Evolutionary conservation across 352 stramenopile genomes (phyloP), one percentile per base, ranked within the genome.

Genomic region (Phytophthora uliginosa): DNA sequence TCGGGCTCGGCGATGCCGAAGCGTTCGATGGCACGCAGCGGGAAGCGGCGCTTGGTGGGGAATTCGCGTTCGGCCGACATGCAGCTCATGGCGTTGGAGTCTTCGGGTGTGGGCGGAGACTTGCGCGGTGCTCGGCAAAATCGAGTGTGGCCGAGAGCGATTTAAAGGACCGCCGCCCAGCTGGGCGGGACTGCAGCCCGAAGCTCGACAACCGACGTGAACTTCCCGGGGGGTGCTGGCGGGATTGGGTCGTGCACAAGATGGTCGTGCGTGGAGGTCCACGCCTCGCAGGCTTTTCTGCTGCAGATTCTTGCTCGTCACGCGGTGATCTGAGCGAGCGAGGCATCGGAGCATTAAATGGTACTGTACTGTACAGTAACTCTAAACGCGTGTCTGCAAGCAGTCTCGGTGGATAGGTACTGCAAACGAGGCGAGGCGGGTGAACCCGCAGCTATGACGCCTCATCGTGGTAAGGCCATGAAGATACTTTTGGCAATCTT

Each of bases 1-100:
- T 80, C 47, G 2, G 79, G 69, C 0, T 77, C 73, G 5, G 78
- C 38, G 8, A 80, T 74, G 18, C 82, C 66, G 47, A 73, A 66
- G 51, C 82, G 78, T 58, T 88, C 80, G 47, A 82, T 74, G 2
- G 63, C 72, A 22, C 82, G 82, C 33, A 88, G 62, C 13, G 60
- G 56, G 38, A 79, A 70, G 28, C 74, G 74, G 38, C 62, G 72
- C 36, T 79, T 79, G 20, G 54, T 63, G 20, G 52, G 33, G 24
- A 40, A 38, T 15, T 18, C 34, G 33, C 24, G 59, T 62, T 69
- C 47, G 50, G 33, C 69, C 20, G 69, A 71, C 31, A 64, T 47
- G 53, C 74, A 78, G 64, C 52, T 78, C 65, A 81, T 77, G 17
- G 42, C 26, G 31, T 36, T 5, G 9, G 38, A 51, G 47, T 26